Evolutionary conservation across 208 protist species (phyloP).

Genomic region (Trypanosoma rangeli): DNA sequence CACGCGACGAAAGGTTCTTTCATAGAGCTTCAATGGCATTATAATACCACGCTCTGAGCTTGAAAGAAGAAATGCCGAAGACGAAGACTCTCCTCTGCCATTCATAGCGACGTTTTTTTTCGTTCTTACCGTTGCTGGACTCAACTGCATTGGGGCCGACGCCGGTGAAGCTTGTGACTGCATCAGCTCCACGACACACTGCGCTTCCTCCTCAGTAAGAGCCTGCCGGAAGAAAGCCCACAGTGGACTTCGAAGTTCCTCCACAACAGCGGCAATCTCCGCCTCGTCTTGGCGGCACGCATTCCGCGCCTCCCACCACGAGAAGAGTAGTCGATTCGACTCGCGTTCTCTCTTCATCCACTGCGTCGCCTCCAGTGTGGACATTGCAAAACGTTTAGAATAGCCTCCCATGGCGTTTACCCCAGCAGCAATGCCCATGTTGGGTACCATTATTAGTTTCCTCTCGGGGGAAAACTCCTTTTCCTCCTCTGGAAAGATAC

Average conservation of each 20-base stretch:
- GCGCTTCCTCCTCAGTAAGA: conserved; percentile 54
- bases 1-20: conserved; percentile 22
- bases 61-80: neutral
- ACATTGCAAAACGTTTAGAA: conserved; percentile 15
- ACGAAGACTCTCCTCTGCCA: neutral
- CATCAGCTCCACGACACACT: conserved; percentile 36
- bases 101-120: neutral
- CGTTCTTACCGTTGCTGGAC: conserved; percentile 9
- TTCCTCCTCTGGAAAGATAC: conserved; percentile 14
- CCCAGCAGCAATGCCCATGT: conserved; percentile 26
- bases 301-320: conserved; percentile 58
- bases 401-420: conserved; percentile 22
- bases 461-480: neutral
- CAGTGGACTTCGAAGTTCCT: conserved; percentile 34
- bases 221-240: conserved; percentile 40
- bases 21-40: conserved; percentile 27
- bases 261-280: conserved; percentile 31
- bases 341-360: conserved; percentile 17
- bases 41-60: conserved; percentile 23
- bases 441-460: conserved; percentile 21
- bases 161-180: conserved; percentile 8
- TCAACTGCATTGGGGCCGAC: neutral
- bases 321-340: conserved; percentile 39
- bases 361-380: conserved; percentile 3
- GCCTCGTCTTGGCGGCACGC: conserved; percentile 31